These are phyloP conservation scores for Clitopilus passeckerianus DNA, from an alignment of 768 basidiomycete species.

Conservation along the genomic window DNA sequence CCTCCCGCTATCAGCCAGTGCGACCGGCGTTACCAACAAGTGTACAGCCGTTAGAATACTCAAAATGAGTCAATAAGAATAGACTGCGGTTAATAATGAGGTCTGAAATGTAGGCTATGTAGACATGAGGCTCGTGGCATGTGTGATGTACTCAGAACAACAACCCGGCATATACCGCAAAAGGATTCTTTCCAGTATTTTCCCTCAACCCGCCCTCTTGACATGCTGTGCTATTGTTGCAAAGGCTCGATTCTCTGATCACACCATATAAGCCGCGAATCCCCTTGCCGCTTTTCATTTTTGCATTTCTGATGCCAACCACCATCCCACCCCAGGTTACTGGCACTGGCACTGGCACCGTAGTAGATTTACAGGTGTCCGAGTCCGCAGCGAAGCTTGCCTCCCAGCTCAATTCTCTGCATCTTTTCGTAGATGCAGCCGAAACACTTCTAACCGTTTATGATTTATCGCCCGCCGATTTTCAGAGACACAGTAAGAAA, in stretches of 20 bases:
- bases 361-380: slow-evolving; percentile 1
- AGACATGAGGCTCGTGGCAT: neutral
- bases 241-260: slow-evolving; percentile 6
- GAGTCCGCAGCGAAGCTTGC: slow-evolving; percentile 22
- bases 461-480: slow-evolving; percentile 14
- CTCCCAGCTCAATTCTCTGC: slow-evolving; percentile 20
- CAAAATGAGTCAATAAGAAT: slow-evolving; percentile 1
- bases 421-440: slow-evolving; percentile 24
- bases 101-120: neutral
- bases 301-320: slow-evolving; percentile 8
- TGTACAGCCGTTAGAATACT: slow-evolving; percentile 9
- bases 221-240: slow-evolving; percentile 9
- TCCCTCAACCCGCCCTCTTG: slow-evolving; percentile 9
- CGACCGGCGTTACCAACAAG: slow-evolving; percentile 1
- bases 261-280: slow-evolving; percentile 10
- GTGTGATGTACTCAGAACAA: slow-evolving; percentile 14
- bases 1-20: neutral
- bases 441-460: slow-evolving; percentile 21
- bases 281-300: neutral
- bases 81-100: neutral
- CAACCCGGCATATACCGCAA: slow-evolving; percentile 28
- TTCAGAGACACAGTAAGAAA: slow-evolving; percentile 26
- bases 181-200: slow-evolving; percentile 7
- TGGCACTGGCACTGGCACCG: slow-evolving; percentile 2
- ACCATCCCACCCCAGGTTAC: slow-evolving; percentile 4